Conservation (phyloP, 2,329 filamentous ascomycete genomes). For the Penicillium sumatraense region DNA sequence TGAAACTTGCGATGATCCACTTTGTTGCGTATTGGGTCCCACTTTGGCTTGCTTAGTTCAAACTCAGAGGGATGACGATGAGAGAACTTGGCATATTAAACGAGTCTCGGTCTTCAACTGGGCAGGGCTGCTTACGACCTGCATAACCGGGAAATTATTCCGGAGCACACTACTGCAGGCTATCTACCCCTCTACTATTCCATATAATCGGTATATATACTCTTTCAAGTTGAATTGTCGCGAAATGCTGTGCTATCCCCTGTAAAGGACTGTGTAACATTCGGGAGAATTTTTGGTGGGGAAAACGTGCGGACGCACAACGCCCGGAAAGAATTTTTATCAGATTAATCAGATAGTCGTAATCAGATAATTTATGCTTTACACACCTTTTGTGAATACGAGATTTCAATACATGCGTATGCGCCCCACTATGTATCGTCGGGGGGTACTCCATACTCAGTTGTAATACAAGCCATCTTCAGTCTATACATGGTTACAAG, state of each 20-base stretch:
- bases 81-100: neutral
- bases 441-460: neutral
- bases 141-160: neutral
- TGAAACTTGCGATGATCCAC: neutral
- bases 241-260: too few species aligned
- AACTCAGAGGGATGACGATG: neutral
- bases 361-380: constrained; percentile 3
- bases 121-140: too few species aligned
- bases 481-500: neutral
- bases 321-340: neutral
- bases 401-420: neutral
- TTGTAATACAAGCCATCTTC: neutral
- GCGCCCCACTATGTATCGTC: neutral
- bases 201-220: neutral
- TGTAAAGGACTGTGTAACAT: too few species aligned
- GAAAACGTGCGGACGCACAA: too few species aligned
- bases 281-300: neutral
- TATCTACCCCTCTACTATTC: neutral
- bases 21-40: neutral
- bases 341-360: constrained; percentile 11
- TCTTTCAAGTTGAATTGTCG: too few species aligned
- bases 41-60: neutral
- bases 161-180: neutral
- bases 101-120: too few species aligned
- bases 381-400: neutral